These are phyloP conservation scores for Pythium folliculosum DNA, from an alignment of 352 stramenopile genomes.

Conservation along the genomic window DNA sequence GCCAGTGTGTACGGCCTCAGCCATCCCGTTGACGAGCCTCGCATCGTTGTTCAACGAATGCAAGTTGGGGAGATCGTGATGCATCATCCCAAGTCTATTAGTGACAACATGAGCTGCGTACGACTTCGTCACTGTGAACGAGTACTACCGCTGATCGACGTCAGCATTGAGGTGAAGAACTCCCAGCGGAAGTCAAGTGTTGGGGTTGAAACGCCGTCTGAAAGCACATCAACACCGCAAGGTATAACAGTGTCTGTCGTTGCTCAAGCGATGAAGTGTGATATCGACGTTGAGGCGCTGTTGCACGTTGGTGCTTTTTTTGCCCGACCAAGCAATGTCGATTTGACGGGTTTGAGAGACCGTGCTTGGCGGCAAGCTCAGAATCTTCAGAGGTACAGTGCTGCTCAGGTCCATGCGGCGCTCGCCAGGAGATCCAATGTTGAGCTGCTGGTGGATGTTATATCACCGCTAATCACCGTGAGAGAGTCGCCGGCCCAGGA, in stretches of 20 bases:
- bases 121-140: constrained; percentile 66
- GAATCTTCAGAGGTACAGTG: constrained; percentile 75
- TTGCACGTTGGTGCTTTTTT: constrained; percentile 72
- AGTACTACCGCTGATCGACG: constrained; percentile 66
- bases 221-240: constrained; percentile 17
- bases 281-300: constrained; percentile 76
- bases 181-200: constrained; percentile 7
- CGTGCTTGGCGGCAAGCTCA: constrained; percentile 75
- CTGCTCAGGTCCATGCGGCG: constrained; percentile 69
- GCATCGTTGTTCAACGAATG: constrained; percentile 69
- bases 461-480: constrained; percentile 79
- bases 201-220: constrained; percentile 6
- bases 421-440: constrained; percentile 71
- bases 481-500: constrained; percentile 46
- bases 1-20: constrained; percentile 53
- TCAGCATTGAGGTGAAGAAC: constrained; percentile 56
- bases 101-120: constrained; percentile 75
- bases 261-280: constrained; percentile 80
- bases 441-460: constrained; percentile 74
- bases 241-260: constrained; percentile 65
- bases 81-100: constrained; percentile 58
- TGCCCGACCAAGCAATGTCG: constrained; percentile 67
- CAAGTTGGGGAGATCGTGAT: constrained; percentile 67
- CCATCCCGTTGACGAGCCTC: neutral
- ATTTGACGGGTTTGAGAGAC: constrained; percentile 72